Percentiles rank a stretch among this genome's conserved stretches.
Conservation (phyloP, 2,329 filamentous ascomycete genomes). For the Neonectria punicea region DNA sequence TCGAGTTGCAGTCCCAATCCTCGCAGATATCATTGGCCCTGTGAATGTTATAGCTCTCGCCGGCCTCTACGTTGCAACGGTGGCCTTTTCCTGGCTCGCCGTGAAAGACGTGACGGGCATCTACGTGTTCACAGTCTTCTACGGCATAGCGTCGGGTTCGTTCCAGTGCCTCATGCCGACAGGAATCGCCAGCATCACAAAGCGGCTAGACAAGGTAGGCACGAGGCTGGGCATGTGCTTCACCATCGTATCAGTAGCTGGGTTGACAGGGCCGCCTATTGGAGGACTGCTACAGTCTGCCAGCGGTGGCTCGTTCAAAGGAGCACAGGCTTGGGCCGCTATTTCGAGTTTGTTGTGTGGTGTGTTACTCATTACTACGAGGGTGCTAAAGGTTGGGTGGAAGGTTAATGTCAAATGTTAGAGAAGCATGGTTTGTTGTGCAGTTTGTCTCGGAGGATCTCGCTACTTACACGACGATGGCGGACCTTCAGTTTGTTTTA, state of each 20-base stretch:
- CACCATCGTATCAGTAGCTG: conserved; percentile 50
- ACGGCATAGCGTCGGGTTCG: conserved; percentile 44
- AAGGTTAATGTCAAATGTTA: conserved; percentile 32
- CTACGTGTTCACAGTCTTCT: conserved; percentile 50
- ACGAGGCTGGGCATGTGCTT: conserved; percentile 56
- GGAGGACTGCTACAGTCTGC: conserved; percentile 44
- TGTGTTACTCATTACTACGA: conserved; percentile 27
- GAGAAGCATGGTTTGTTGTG: neutral
- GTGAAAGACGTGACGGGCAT: conserved; percentile 47
- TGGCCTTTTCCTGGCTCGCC: conserved; percentile 51
- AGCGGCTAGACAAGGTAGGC: conserved; percentile 51
- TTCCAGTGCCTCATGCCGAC: conserved; percentile 56
- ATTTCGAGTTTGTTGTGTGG: conserved; percentile 43
- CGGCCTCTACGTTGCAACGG: conserved; percentile 44
- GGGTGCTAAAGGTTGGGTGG: conserved; percentile 35
- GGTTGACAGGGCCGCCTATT: conserved; percentile 53
- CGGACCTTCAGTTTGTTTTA: neutral
- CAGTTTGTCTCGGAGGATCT: neutral
- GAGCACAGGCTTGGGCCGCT: conserved; percentile 50
- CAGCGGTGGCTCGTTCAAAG: conserved; percentile 40
- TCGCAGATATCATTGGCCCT: conserved; percentile 50
- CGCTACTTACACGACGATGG: neutral
- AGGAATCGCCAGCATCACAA: conserved; percentile 52
- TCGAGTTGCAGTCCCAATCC: conserved; percentile 49
- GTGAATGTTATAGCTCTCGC: conserved; percentile 49